Evolutionary conservation across 805 yeast species (phyloP).

Genomic region (Nakazawaea holstii): DNA sequence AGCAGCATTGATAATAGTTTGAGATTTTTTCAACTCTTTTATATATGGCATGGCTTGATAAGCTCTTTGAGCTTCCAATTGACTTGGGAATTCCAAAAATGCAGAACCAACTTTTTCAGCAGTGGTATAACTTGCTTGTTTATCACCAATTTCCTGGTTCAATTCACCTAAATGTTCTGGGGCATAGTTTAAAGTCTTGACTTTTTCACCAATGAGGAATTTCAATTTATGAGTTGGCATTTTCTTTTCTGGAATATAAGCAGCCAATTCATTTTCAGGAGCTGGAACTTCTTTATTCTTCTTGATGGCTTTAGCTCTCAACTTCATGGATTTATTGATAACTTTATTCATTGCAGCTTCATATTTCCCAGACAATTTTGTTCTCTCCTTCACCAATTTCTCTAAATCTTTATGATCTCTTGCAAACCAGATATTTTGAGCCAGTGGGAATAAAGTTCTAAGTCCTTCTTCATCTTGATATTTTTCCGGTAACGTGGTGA

Average conservation of each 20-base stretch:
- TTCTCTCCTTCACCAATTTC: constrained; percentile 55
- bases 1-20: constrained; percentile 54
- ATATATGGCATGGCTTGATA: constrained; percentile 71
- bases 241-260: constrained; percentile 67
- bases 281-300: constrained; percentile 50
- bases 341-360: constrained; percentile 63
- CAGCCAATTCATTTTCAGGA: constrained; percentile 50
- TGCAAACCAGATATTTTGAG: constrained; percentile 56
- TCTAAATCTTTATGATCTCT: constrained; percentile 54
- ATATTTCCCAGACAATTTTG: constrained; percentile 52
- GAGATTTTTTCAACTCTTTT: constrained; percentile 36
- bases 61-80: constrained; percentile 84
- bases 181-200: constrained; percentile 74
- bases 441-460: constrained; percentile 57
- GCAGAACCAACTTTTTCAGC: constrained; percentile 59
- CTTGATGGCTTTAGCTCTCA: constrained; percentile 50
- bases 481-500: constrained; percentile 59
- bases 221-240: constrained; percentile 78
- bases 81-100: constrained; percentile 76
- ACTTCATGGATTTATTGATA: constrained; percentile 52
- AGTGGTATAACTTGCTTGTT: constrained; percentile 49
- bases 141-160: constrained; percentile 55
- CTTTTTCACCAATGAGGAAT: constrained; percentile 74
- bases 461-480: constrained; percentile 44
- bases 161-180: constrained; percentile 61